phyloP scores from a whole-genome alignment of 805 yeast genomes.

The Candida fluviatilis region DNA sequence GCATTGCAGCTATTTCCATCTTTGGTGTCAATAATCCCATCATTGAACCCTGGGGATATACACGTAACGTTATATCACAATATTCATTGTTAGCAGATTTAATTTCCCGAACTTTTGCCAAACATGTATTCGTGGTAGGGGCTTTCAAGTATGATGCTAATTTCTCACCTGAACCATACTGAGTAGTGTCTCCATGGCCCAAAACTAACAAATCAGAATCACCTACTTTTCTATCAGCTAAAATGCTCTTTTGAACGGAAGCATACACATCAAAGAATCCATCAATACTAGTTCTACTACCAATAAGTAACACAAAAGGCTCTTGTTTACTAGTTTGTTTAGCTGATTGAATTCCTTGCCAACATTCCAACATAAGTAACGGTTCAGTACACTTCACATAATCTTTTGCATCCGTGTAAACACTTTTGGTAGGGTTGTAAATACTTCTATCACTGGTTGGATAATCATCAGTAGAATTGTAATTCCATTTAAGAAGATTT shows the following conservation, averaged over 20 bases:
- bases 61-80: slow-evolving; percentile 71
- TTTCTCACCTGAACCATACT: slow-evolving; percentile 12
- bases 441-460: slow-evolving; percentile 50
- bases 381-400: slow-evolving; percentile 76
- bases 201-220: slow-evolving; percentile 76
- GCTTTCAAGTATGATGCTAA: slow-evolving; percentile 22
- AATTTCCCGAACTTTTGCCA: slow-evolving; percentile 76
- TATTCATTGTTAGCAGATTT: slow-evolving; percentile 62
- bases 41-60: slow-evolving; percentile 51
- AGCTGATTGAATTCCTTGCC: slow-evolving; percentile 83
- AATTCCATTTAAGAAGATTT: slow-evolving; percentile 74
- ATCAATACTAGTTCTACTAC: slow-evolving; percentile 78
- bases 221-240: slow-evolving; percentile 50
- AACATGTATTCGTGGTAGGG: slow-evolving; percentile 47
- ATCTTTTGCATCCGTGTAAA: slow-evolving; percentile 55
- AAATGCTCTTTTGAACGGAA: slow-evolving; percentile 50
- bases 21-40: slow-evolving; percentile 58
- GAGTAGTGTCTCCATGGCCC: slow-evolving; percentile 29
- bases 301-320: slow-evolving; percentile 68
- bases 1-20: slow-evolving; percentile 60
- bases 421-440: slow-evolving; percentile 48
- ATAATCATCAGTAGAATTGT: slow-evolving; percentile 46
- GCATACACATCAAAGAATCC: slow-evolving; percentile 85
- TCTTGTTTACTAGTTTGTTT: slow-evolving; percentile 54
- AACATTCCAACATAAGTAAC: slow-evolving; percentile 78